A percentile compares a stretch with the other conserved stretches of the same genome.
These are phyloP conservation scores for Candida freyschussii DNA, from an alignment of 1,139 yeast species.

Conservation along the genomic window DNA sequence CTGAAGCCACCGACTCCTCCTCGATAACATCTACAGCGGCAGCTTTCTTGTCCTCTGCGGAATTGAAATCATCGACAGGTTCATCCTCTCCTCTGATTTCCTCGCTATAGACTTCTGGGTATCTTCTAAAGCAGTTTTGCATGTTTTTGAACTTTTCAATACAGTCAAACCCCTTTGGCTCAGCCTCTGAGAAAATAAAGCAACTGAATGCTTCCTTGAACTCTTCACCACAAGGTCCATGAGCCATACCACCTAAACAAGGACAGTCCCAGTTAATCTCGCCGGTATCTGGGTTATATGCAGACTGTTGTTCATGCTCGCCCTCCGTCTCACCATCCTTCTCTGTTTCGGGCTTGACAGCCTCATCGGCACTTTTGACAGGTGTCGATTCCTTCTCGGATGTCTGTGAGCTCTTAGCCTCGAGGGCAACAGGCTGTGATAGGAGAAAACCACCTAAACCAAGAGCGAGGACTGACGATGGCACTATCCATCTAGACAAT, in stretches of 20 bases:
- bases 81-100: constrained; percentile 74
- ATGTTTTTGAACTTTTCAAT: constrained; percentile 84
- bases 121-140: constrained; percentile 92
- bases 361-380: not conserved
- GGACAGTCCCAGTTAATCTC: constrained; percentile 99
- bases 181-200: constrained; percentile 90
- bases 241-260: constrained; percentile 99
- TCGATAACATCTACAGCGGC: constrained; percentile 12
- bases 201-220: constrained; percentile 95
- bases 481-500: constrained; percentile 13
- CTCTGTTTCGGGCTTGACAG: constrained; percentile 12
- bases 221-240: constrained; percentile 98
- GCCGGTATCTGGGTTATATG: constrained; percentile 95
- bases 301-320: constrained; percentile 46
- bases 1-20: constrained; percentile 1
- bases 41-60: constrained; percentile 27
- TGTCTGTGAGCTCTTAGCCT: constrained; percentile 12
- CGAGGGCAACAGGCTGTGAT: constrained; percentile 20
- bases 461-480: constrained; percentile 15
- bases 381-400: constrained; percentile 1
- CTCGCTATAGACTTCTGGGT: constrained; percentile 94
- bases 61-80: constrained; percentile 23
- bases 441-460: constrained; percentile 17
- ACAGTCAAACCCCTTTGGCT: constrained; percentile 97
- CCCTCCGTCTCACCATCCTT: constrained; percentile 18